A percentile compares a stretch with the other conserved stretches of the same genome.
phyloP scores from a whole-genome alignment of 768 basidiomycete species.

The Lactarius indigo region DNA sequence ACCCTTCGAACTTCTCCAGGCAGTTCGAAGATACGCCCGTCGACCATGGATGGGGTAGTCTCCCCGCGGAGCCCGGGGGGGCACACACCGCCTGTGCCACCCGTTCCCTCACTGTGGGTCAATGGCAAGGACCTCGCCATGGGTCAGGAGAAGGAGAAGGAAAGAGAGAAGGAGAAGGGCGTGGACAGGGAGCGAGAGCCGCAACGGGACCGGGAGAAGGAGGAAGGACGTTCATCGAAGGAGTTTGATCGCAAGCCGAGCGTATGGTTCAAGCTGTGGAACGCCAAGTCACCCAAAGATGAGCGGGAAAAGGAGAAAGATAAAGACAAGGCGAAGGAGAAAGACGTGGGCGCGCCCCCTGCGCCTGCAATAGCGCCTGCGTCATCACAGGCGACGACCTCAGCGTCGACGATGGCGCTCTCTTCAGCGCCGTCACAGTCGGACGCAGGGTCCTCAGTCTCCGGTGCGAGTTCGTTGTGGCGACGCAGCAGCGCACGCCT shows the following conservation, averaged over 20 bases:
- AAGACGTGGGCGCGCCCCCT: neutral
- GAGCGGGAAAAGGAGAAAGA: constrained; percentile 23
- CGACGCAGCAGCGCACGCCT: constrained; percentile 19
- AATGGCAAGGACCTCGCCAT: constrained; percentile 26
- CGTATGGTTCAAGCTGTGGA: constrained; percentile 56
- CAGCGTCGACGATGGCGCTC: constrained; percentile 14
- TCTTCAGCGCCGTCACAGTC: constrained; percentile 21
- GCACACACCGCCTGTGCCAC: constrained; percentile 29
- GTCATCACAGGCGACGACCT: constrained; percentile 6
- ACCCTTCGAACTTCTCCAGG: constrained; percentile 25
- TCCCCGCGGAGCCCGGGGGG: constrained; percentile 26
- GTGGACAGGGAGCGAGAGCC: constrained; percentile 34
- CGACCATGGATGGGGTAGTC: constrained; percentile 25
- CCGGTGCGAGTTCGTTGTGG: constrained; percentile 19
- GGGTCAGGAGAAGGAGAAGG: constrained; percentile 32
- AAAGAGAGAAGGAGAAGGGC: constrained; percentile 29
- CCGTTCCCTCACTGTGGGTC: constrained; percentile 32
- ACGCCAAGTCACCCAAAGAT: constrained; percentile 31
- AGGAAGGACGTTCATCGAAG: constrained; percentile 26
- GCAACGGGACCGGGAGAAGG: constrained; percentile 34
- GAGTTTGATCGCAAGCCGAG: constrained; percentile 43
- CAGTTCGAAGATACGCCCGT: constrained; percentile 17
- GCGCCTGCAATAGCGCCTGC: neutral
- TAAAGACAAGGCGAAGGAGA: constrained; percentile 22
- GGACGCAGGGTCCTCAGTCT: constrained; percentile 17